These are phyloP conservation scores for Grosmannia penicillata DNA, from an alignment of 2,329 filamentous ascomycete species.

Conservation along the genomic window DNA sequence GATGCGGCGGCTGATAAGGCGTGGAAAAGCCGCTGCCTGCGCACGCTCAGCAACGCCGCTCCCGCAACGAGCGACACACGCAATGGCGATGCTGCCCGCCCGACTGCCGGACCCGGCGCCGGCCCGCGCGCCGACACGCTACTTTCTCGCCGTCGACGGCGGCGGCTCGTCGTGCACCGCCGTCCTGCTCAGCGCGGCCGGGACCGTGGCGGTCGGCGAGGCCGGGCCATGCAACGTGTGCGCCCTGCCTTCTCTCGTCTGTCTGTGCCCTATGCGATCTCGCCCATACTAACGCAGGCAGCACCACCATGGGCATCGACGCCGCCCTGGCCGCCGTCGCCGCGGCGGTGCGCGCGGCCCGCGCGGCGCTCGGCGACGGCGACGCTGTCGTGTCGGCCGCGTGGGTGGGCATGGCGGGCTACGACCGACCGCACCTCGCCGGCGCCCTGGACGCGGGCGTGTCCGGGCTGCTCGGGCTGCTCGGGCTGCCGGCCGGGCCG, in stretches of 20 bases:
- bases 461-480: constrained; percentile 14
- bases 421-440: constrained; percentile 19
- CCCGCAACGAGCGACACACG: too few species aligned
- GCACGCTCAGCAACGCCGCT: too few species aligned
- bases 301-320: constrained; percentile 15
- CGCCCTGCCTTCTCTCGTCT: constrained; percentile 2
- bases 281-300: not conserved
- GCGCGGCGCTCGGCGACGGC: constrained; percentile 8
- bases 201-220: constrained; percentile 15
- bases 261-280: not conserved
- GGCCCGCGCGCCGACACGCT: not conserved
- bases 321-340: constrained; percentile 14
- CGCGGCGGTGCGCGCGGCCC: constrained; percentile 14
- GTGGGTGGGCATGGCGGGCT: constrained; percentile 25
- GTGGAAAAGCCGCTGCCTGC: too few species aligned
- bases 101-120: too few species aligned
- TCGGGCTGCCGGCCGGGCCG: constrained; percentile 12
- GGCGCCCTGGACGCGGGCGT: constrained; percentile 15
- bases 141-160: constrained; percentile 23
- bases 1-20: too few species aligned
- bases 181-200: constrained; percentile 15
- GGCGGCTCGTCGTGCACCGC: constrained; percentile 27
- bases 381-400: constrained; percentile 13
- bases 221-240: constrained; percentile 25
- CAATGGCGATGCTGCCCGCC: too few species aligned